Percentiles rank a stretch among this genome's conserved stretches.
Conservation (phyloP, 495 filamentous ascomycete genomes). For the Aspergillus bridgeri region DNA sequence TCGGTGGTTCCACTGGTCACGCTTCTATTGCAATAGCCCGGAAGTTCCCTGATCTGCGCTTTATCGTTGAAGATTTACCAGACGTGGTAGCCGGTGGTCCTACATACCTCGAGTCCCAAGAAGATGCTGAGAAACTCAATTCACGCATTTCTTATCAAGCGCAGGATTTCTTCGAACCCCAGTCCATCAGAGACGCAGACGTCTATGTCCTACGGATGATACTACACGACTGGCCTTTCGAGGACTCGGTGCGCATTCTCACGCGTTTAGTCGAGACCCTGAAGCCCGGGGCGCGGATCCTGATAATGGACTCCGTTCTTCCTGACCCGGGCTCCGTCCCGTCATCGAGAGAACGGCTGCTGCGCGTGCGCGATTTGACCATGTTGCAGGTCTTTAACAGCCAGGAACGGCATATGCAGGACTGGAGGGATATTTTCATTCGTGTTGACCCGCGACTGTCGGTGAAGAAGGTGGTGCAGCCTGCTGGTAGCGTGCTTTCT, state of each 20-base stretch:
- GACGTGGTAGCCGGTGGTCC: background rate
- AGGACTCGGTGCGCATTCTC: conserved; percentile 42
- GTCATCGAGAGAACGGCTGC: conserved; percentile 20
- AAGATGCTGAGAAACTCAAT: conserved; percentile 23
- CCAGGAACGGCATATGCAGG: conserved; percentile 35
- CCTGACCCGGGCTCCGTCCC: conserved; percentile 30
- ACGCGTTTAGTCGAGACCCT: conserved; percentile 37
- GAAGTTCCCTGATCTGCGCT: conserved; percentile 25
- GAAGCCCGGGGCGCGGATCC: conserved; percentile 22
- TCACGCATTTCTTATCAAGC: conserved; percentile 40
- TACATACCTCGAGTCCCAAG: background rate
- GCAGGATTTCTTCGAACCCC: conserved; percentile 49
- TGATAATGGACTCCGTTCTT: conserved; percentile 42
- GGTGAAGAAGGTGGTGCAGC: conserved; percentile 18
- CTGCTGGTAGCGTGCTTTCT: conserved; percentile 22
- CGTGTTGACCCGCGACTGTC: conserved; percentile 15
- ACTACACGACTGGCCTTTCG: conserved; percentile 51
- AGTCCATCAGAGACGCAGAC: conserved; percentile 47
- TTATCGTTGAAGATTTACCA: conserved; percentile 26
- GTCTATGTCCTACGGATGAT: conserved; percentile 53
- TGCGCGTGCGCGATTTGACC: conserved; percentile 33
- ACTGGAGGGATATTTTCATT: conserved; percentile 27
- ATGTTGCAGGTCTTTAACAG: conserved; percentile 40
- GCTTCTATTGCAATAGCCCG: conserved; percentile 27
- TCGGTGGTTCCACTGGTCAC: conserved; percentile 32